A percentile compares a stretch with the other conserved stretches of the same genome.
Conservation (phyloP, 75 land plant species). For the Cupressus sempervirens region DNA sequence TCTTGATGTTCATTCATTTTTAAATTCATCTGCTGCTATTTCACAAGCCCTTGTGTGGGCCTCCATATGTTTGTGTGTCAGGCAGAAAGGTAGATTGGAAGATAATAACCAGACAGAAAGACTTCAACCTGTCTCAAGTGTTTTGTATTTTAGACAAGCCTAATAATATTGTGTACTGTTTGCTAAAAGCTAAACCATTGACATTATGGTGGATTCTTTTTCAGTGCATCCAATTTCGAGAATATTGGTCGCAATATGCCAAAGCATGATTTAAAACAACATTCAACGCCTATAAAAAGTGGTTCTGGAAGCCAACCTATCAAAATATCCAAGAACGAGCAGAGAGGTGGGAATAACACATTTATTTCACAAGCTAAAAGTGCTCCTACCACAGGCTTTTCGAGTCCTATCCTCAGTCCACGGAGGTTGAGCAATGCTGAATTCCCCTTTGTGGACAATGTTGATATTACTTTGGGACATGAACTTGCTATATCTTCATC, state of each 20-base stretch:
- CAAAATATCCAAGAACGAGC: background rate
- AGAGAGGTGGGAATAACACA: background rate
- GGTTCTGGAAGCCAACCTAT: background rate
- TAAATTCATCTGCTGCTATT: background rate
- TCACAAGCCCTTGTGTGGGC: background rate
- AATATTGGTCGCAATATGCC: background rate
- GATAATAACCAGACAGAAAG: too few relatives aligned
- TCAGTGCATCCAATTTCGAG: background rate
- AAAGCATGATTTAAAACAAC: background rate
- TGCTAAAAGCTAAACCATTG: background rate
- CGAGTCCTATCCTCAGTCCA: constrained; percentile 53
- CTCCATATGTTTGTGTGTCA: background rate
- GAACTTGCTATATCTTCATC: constrained; percentile 41
- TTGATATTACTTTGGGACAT: constrained; percentile 13
- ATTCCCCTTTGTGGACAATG: background rate
- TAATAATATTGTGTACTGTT: background rate
- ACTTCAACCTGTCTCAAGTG: background rate
- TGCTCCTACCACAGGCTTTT: constrained; percentile 50
- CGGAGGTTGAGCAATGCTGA: constrained; percentile 34
- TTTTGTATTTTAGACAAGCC: background rate
- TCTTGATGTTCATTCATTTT: background rate
- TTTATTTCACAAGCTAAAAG: constrained; percentile 18
- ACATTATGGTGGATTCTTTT: background rate
- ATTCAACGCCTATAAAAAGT: background rate
- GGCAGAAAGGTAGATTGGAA: background rate